Evolutionary conservation across 1,284 basidiomycete species (phyloP), one percentile per base, ranked within the genome.

Genomic region (Irpex rosettiformis): DNA sequence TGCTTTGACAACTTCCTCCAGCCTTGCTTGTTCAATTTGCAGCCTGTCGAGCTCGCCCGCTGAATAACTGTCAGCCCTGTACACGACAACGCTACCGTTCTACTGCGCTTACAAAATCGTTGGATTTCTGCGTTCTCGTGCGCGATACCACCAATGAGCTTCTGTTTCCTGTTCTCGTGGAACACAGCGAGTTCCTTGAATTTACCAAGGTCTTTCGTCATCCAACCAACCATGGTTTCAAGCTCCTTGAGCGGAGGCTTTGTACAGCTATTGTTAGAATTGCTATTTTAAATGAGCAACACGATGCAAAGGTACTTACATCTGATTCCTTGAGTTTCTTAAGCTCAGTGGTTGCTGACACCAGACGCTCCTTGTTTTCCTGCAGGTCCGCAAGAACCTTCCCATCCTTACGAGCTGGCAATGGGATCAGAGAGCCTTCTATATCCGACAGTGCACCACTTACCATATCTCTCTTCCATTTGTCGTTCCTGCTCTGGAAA

Each of bases 401-500:
- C 66, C 86, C 83, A 58, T 89, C 86, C 70, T 88, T 88, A 69
- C 78, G 82, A 21, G 79, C 89, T 91, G 57, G 16, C 1, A 28
- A 51, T 10, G 18, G 25, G 28, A 13, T 52, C 57, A n/a, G 24
- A 30, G 18, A 16, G 10, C n/a, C 24, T 33, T 40, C 18, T 13
- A 29, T 40, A 22, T 6, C 10, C 18, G n/a, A 48, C n/a, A 58
- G 33, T 18, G 47, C 16, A 21, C 13, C 1, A 67, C 81, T 55
- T 61, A 90, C 93, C 84, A 71, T 93, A 94, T 59, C 86, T 83
- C 29, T 85, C 84, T 64, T 92, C 88, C 11, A 95, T 70, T 45
- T 78, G 75, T 61, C 81, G 79, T 57, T 91, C 87, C 54, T 86
- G 84, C 58, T 88, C 85, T 0, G 81, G 76, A 63, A 91, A 93